phyloP scores from a whole-genome alignment of 768 basidiomycete species.

The Tulasnella calospora region DNA sequence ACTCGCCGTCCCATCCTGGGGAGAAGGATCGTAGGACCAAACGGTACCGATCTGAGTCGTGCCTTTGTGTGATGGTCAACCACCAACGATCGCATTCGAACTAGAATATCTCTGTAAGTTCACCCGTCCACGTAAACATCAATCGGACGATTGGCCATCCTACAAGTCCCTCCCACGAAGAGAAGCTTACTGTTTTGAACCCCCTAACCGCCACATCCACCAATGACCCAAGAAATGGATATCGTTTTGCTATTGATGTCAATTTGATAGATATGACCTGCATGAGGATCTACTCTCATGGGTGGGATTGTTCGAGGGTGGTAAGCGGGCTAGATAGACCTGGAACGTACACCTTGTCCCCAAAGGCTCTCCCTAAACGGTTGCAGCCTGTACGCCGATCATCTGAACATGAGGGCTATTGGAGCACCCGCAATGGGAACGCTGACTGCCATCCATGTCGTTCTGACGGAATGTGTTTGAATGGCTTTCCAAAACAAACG shows the following conservation, averaged over 20 bases:
- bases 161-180: not conserved
- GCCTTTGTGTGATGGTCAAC: not conserved
- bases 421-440: not conserved
- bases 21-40: not conserved
- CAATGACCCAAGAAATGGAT: not conserved
- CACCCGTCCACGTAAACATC: not conserved
- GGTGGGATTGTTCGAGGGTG: not conserved
- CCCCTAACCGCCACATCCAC: not conserved
- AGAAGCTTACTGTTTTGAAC: not conserved
- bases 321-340: too few relatives aligned
- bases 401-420: not conserved
- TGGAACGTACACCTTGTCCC: not conserved
- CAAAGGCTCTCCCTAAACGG: not conserved
- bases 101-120: not conserved
- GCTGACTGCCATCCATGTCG: not conserved
- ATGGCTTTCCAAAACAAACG: not conserved
- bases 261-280: not conserved
- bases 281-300: not conserved
- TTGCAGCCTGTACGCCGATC: not conserved
- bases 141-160: not conserved
- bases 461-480: not conserved
- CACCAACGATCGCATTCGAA: not conserved
- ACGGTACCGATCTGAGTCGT: not conserved
- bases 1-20: not conserved
- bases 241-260: not conserved